Evolutionary conservation across 2,329 filamentous ascomycete species (phyloP), one percentile per base, ranked within the genome.

Genomic region (Pyrenochaeta sp.): DNA sequence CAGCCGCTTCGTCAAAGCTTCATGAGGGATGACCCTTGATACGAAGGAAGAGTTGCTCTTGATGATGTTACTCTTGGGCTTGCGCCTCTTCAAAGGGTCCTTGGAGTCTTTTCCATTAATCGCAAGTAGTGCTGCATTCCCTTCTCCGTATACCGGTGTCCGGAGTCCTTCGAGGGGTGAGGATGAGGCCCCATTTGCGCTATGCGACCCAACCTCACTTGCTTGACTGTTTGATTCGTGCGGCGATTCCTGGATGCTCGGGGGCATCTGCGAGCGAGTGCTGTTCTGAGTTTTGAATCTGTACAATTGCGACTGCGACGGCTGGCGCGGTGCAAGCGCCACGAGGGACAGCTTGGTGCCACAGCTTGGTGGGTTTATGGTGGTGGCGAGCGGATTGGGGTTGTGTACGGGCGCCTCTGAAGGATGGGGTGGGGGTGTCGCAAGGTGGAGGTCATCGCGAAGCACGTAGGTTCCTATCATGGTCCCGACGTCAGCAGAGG

Each of bases 41-140:
- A 99, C 94, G 67, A 96, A 99, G 1, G 93, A 96, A 7, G 94
- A 99, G 72, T 96, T 97, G 75, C 91, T 97, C 78, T 99, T 99
- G 38, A 93, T 86, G 71, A 99, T 94, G 71, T 95, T 97, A 73
- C 93, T 97, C 80, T 97, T 99, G 2, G 94, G 94, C 71, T 99
- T 99, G 65, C 87, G 84, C 68, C 85, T 82, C 78, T 96, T 96
- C 17, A 77, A 67, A 7, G 76, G 75, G 51, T 80, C 78, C 53
- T 83, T 85, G 27, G 83, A 81, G 62, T 92, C 89, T 63, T 90
- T 90, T 20, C 80, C 78, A 37, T 81, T 80, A 3, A 83, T 30
- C 7, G 60, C 68, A 8, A 80, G 77, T 20, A 97, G 78, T 18
- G 89, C 81, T 6, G 86, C 81, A 67, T 96, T 97, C 39, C 89